Base-by-base conservation (phyloP, 768 basidiomycete species). In the Nidularia sp. region DNA sequence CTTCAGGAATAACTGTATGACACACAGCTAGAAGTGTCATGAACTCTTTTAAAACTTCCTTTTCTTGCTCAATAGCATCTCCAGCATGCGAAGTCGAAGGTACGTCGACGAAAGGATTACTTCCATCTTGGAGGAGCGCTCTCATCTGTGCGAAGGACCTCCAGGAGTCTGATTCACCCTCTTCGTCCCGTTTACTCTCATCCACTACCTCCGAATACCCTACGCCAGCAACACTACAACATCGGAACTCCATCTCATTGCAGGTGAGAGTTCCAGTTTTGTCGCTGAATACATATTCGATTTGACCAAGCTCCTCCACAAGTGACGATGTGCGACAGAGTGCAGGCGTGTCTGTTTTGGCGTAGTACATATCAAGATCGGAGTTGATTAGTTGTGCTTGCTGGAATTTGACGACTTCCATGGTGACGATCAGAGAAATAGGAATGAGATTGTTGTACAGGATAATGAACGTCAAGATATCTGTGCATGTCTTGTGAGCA, bases 361-460 rank as follows among this genome's bases (percentile, higher is more conserved):
- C 84, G 66, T 98, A 88, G 70, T 99, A 99, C 96, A 99, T 98
- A 72, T 99, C 97, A 48, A 96, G 82, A 69, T 96, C 97, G 25
- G 83, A 93, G 68, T 98, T 99, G 77, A 99, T 99, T 49, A 98
- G 80, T 34, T 91, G 88, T 1, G 97, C 95, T 72, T 98, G 97
- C 66, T 97, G 94, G 63, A 88, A 98, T 67, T 98, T 98, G 73
- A 99, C 97, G 34, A 98, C 90, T 74, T 99, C 97, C 89, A 98
- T 98, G 3, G 97, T 98, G 60, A 99, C 97, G 61, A 98, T 96
- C 59, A 99, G 85, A 51, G 96, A 98, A 62, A 99, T 99, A 3
- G 96, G 96, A 55, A 99, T 98, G 60, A 99, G 80, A 73, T 98
- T 99, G 75, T 98, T 98, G 78, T 98, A 98, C 39, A 98, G 79